Conservation (phyloP, 345 rosid genomes). For the Erucastrum elatum region DNA sequence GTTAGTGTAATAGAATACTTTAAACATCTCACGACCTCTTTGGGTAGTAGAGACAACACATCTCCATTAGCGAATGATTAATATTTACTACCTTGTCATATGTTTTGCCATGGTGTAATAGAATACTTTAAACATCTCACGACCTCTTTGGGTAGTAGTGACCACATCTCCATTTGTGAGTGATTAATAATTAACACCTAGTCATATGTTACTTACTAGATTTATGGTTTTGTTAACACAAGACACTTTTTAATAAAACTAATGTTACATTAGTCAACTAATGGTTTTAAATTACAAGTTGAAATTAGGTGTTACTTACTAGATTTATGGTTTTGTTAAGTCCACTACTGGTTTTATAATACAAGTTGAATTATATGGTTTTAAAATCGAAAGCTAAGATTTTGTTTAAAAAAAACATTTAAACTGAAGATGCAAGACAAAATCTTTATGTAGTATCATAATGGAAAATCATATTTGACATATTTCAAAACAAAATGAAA, state of each 20-base stretch:
- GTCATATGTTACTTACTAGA: constrained; percentile 3
- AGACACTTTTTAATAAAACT: not conserved
- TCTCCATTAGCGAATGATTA: not conserved
- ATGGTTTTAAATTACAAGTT: not conserved
- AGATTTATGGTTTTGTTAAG: not conserved
- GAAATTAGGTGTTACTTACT: not conserved
- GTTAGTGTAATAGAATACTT: constrained; percentile 22
- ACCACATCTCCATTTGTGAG: not conserved
- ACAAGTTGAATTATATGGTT: not conserved
- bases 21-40: constrained; percentile 3
- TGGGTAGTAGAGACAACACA: not conserved
- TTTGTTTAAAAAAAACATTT: not conserved
- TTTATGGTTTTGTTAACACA: not conserved
- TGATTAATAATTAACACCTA: not conserved
- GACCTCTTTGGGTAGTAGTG: not conserved
- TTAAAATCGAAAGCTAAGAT: not conserved
- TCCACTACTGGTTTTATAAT: not conserved
- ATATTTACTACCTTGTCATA: not conserved
- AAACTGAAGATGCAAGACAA: not conserved
- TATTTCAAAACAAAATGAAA: constrained; percentile 13
- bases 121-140: constrained; percentile 18
- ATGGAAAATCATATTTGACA: constrained; percentile 19
- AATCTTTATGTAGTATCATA: constrained; percentile 7
- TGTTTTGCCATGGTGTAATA: constrained; percentile 4
- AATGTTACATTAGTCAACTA: not conserved